Percentiles rank a stretch among this genome's conserved stretches.
Evolutionary conservation across 2,329 filamentous ascomycete species (phyloP).

Genomic region (Mollisiaceae sp.): DNA sequence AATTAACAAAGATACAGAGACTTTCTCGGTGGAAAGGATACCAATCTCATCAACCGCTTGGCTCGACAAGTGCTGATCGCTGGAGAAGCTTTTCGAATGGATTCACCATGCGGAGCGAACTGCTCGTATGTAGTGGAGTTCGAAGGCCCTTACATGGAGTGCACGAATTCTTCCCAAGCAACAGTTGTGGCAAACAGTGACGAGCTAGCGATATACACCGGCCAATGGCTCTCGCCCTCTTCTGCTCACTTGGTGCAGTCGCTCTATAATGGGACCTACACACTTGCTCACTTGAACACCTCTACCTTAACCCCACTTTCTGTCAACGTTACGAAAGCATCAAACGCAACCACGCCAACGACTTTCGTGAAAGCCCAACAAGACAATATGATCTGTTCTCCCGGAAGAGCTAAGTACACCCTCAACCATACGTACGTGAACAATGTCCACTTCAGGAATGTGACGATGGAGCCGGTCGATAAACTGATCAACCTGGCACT

Average conservation of each 20-base stretch:
- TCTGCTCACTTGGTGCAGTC: neutral
- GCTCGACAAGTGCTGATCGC: slow-evolving; percentile 27
- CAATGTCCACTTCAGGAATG: slow-evolving; percentile 18
- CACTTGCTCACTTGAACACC: too few relatives aligned
- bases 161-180: too few relatives aligned
- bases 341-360: slow-evolving; percentile 13
- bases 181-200: too few relatives aligned
- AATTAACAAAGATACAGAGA: too few relatives aligned
- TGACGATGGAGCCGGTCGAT: slow-evolving; percentile 15
- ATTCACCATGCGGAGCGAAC: slow-evolving; percentile 32
- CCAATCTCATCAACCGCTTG: slow-evolving; percentile 26
- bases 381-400: slow-evolving; percentile 25
- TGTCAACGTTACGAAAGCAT: slow-evolving; percentile 21
- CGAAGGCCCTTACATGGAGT: slow-evolving; percentile 29
- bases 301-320: too few relatives aligned
- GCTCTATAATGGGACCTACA: slow-evolving; percentile 30
- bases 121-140: slow-evolving; percentile 30
- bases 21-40: too few relatives aligned
- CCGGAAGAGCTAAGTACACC: slow-evolving; percentile 28
- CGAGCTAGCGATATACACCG: slow-evolving; percentile 26
- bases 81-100: slow-evolving; percentile 24
- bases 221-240: slow-evolving; percentile 10
- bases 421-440: slow-evolving; percentile 29
- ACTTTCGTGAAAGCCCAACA: neutral
- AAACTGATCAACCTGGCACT: slow-evolving; percentile 22